Conservation (phyloP, 495 filamentous ascomycete species). For the Lasiosphaeria ovina region DNA sequence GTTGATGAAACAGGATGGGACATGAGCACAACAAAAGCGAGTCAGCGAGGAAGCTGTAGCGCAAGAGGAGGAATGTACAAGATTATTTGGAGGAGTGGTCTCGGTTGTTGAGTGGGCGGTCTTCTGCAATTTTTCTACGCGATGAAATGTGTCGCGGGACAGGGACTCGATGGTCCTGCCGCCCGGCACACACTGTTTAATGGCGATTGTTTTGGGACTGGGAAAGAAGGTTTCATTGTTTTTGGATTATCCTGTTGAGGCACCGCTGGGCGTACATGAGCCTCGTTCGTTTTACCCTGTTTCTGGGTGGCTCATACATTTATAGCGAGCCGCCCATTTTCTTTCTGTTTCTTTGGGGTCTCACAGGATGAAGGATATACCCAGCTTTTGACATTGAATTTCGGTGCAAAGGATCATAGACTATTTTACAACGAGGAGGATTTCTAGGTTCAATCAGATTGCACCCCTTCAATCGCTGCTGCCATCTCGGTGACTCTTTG, state of each 20-base stretch:
- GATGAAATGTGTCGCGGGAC: too few species aligned
- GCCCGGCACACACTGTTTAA: neutral
- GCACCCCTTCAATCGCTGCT: neutral
- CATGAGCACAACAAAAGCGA: constrained; percentile 7
- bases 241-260: neutral
- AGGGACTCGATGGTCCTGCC: neutral
- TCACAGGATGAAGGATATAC: constrained; percentile 38
- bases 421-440: constrained; percentile 5
- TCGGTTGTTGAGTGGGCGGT: constrained; percentile 1
- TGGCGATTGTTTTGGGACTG: constrained; percentile 6
- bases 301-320: constrained; percentile 4
- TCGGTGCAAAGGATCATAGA: constrained; percentile 5
- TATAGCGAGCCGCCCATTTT: constrained; percentile 6
- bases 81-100: constrained; percentile 17
- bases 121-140: neutral
- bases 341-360: constrained; percentile 23
- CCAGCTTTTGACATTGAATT: constrained; percentile 22
- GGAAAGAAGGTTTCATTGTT: constrained; percentile 4
- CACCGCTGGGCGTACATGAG: constrained; percentile 3
- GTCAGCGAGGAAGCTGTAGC: constrained; percentile 5
- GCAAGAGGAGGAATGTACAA: constrained; percentile 9
- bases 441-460: neutral
- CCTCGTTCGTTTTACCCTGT: constrained; percentile 1
- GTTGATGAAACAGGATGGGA: constrained; percentile 17
- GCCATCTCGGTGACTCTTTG: neutral